These are phyloP conservation scores for Paramecium sexaurelia DNA, from an alignment of 73 alveolate species.

Conservation along the genomic window DNA sequence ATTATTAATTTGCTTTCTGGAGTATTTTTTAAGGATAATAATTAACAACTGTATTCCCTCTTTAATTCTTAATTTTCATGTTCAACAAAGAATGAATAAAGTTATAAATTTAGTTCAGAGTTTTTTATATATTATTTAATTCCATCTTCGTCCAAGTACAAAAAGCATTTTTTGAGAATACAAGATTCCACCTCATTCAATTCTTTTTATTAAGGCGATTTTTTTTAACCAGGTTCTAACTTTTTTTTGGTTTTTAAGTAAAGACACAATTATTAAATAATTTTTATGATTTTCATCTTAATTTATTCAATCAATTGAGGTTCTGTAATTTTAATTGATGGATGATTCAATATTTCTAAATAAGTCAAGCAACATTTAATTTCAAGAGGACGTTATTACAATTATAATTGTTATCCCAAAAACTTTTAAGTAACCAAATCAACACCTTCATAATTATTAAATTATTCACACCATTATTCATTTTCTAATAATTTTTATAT, in stretches of 20 bases:
- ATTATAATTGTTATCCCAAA: not conserved
- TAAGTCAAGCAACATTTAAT: conserved; percentile 17
- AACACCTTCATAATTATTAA: not conserved
- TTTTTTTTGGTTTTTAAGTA: not conserved
- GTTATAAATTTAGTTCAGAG: not conserved
- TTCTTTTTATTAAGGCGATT: not conserved
- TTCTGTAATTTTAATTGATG: not conserved
- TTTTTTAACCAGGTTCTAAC: not conserved
- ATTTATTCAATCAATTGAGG: not conserved
- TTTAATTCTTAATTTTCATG: conserved; percentile 35
- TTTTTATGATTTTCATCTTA: not conserved
- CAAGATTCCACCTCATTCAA: not conserved
- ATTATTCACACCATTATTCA: conserved; percentile 1
- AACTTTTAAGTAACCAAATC: conserved; percentile 10
- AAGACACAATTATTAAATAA: not conserved
- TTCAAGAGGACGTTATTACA: not conserved
- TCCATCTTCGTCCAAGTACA: not conserved
- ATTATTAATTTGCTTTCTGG: not conserved
- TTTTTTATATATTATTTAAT: not conserved
- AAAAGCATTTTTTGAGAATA: not conserved
- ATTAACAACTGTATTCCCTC: not conserved
- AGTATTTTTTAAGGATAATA: not conserved
- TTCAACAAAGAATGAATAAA: not conserved
- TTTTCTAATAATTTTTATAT: conserved; percentile 2
- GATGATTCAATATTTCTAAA: conserved; percentile 26